phyloP scores from a whole-genome alignment of 2,329 filamentous ascomycete genomes.

The Aspergillus phoenicis region DNA sequence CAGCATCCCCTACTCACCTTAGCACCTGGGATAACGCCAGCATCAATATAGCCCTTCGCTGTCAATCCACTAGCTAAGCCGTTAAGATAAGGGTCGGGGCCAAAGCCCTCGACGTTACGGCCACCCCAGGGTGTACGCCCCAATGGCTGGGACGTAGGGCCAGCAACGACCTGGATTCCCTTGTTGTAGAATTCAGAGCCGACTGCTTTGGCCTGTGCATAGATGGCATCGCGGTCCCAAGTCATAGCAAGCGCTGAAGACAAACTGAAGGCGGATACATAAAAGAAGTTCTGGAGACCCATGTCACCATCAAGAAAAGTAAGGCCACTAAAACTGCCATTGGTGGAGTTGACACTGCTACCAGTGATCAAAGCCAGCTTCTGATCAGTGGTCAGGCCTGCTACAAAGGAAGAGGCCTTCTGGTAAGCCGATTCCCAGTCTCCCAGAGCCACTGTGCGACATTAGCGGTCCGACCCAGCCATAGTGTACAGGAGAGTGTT shows the following conservation, averaged over 20 bases:
- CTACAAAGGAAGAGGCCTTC: constrained; percentile 22
- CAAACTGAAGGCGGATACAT: constrained; percentile 25
- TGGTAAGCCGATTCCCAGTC: constrained; percentile 21
- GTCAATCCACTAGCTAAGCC: constrained; percentile 47
- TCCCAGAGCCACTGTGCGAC: constrained; percentile 8
- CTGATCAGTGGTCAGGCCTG: constrained; percentile 23
- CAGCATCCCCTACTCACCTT: constrained; percentile 1
- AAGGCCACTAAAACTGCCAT: constrained; percentile 28
- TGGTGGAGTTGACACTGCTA: constrained; percentile 26
- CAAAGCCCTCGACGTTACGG: constrained; percentile 43
- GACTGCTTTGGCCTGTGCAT: constrained; percentile 21
- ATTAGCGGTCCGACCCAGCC: background rate
- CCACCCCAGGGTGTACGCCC: constrained; percentile 26
- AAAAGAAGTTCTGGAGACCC: constrained; percentile 25
- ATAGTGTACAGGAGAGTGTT: background rate
- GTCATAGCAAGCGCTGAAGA: constrained; percentile 24
- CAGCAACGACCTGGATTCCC: constrained; percentile 23
- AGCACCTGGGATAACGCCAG: constrained; percentile 39
- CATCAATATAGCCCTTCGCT: constrained; percentile 59
- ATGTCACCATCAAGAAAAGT: constrained; percentile 24
- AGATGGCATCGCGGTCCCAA: constrained; percentile 25
- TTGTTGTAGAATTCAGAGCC: constrained; percentile 24
- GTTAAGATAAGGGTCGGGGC: constrained; percentile 48
- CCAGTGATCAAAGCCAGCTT: constrained; percentile 33
- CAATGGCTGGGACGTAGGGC: constrained; percentile 23